Conservation (phyloP, 1,284 basidiomycete species). For the Tilletiopsis washingtonensis region DNA sequence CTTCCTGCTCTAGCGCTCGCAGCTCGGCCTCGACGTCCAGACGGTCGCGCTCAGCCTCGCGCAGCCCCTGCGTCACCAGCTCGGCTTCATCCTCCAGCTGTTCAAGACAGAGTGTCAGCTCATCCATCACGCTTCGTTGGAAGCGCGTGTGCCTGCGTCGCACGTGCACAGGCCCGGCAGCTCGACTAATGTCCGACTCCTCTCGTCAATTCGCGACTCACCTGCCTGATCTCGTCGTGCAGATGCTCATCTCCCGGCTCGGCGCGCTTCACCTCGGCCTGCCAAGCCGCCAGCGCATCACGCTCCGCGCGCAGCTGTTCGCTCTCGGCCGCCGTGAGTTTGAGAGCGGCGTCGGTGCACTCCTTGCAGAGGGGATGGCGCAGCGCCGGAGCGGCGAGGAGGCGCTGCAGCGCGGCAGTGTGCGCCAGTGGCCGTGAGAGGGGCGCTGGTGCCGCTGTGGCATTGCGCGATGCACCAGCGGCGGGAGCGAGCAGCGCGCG, state of each 20-base stretch:
- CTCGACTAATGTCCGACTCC: no score
- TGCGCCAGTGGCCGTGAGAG: slow-evolving; percentile 17
- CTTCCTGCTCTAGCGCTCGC: slow-evolving; percentile 63
- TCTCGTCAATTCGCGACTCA: slow-evolving; percentile 5
- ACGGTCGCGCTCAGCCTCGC: slow-evolving; percentile 36
- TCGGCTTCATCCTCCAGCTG: slow-evolving; percentile 17
- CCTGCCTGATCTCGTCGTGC: not conserved
- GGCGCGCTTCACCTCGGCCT: slow-evolving; percentile 20
- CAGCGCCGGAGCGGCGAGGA: slow-evolving; percentile 48
- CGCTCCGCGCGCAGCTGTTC: slow-evolving; percentile 84
- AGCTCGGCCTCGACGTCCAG: slow-evolving; percentile 62
- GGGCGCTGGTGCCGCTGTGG: slow-evolving; percentile 15
- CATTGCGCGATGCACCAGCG: slow-evolving; percentile 15
- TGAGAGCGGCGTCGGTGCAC: slow-evolving; percentile 76
- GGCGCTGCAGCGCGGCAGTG: slow-evolving; percentile 2
- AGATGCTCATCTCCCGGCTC: slow-evolving; percentile 6
- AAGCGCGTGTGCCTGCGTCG: no score
- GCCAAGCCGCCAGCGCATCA: slow-evolving; percentile 59
- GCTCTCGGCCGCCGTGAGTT: slow-evolving; percentile 68
- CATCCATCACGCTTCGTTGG: slow-evolving; percentile 5
- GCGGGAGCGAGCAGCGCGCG: slow-evolving; percentile 3
- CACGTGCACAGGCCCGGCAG: no score
- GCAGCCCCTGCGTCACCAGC: slow-evolving; percentile 13
- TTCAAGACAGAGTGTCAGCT: slow-evolving; percentile 7
- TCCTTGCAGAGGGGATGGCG: slow-evolving; percentile 93